Conservation (phyloP, 2,329 filamentous ascomycete genomes). For the Penicillium vulpinum region DNA sequence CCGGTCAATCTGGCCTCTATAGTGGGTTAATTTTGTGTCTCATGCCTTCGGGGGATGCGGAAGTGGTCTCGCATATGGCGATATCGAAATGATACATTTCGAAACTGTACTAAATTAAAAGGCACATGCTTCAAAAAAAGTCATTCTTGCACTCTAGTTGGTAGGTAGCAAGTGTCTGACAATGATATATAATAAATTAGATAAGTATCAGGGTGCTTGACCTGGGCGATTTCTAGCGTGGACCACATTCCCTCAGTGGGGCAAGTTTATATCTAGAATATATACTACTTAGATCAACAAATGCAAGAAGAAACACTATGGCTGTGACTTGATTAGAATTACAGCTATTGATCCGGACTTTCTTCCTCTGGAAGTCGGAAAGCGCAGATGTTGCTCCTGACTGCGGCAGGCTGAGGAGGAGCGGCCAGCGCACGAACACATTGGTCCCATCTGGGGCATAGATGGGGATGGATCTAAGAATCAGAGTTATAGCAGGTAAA, state of each 20-base stretch:
- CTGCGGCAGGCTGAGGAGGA: slow-evolving; percentile 49
- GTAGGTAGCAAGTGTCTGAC: background rate
- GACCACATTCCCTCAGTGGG: background rate
- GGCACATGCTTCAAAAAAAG: no score
- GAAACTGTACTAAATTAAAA: no score
- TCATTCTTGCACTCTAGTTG: no score
- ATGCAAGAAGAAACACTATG: background rate
- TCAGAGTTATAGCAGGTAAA: background rate
- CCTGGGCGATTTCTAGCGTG: background rate
- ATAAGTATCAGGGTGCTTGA: background rate
- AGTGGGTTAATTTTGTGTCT: no score
- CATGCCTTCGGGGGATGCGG: no score
- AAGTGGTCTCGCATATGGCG: no score
- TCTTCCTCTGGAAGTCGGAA: slow-evolving; percentile 41
- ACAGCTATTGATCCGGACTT: slow-evolving; percentile 51
- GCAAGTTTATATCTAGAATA: background rate
- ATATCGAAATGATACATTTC: no score
- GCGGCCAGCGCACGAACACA: slow-evolving; percentile 53
- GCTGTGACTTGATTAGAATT: background rate
- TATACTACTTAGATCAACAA: background rate
- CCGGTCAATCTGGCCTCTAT: no score
- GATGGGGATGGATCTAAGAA: background rate
- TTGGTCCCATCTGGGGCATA: slow-evolving; percentile 49
- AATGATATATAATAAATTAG: background rate
- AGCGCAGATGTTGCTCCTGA: slow-evolving; percentile 40